A percentile compares a stretch with the other conserved stretches of the same genome.
phyloP scores from a whole-genome alignment of 805 yeast genomes.

The Tetrapisispora arboricola region DNA sequence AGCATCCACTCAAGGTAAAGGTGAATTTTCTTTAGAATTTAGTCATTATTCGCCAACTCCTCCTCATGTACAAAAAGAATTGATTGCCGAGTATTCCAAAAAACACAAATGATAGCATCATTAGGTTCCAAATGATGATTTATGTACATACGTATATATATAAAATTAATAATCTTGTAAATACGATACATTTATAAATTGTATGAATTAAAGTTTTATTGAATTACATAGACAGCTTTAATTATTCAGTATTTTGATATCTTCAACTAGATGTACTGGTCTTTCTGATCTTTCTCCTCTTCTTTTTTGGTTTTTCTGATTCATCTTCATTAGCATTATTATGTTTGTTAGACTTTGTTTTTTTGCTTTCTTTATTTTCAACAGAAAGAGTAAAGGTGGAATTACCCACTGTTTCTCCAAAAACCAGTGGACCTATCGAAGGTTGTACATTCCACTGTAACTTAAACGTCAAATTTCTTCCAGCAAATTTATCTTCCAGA shows the following conservation, averaged over 20 bases:
- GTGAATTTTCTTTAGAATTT: constrained; percentile 94
- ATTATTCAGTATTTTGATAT: too few species aligned
- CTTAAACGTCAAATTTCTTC: constrained; percentile 54
- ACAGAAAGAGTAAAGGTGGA: constrained; percentile 4
- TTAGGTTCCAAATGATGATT: background rate
- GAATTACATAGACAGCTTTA: too few species aligned
- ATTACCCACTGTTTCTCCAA: constrained; percentile 43
- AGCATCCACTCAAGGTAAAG: constrained; percentile 97
- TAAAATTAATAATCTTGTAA: constrained; percentile 3
- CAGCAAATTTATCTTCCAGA: constrained; percentile 45
- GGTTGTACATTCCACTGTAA: constrained; percentile 94
- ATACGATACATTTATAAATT: background rate
- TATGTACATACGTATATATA: background rate
- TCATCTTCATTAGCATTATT: background rate
- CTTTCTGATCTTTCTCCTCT: constrained; percentile 2
- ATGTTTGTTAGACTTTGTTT: background rate
- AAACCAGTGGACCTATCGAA: constrained; percentile 66
- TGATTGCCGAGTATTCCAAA: constrained; percentile 75
- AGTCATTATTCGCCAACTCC: constrained; percentile 85
- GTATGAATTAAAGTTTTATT: background rate
- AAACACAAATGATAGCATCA: constrained; percentile 30
- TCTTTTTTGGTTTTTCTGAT: constrained; percentile 1
- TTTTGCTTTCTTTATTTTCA: constrained; percentile 2
- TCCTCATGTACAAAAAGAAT: constrained; percentile 80
- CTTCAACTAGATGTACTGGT: too few species aligned